Conservation (phyloP, 192 early-diverging fungal species). For the Bifiguratus adelaidae region DNA sequence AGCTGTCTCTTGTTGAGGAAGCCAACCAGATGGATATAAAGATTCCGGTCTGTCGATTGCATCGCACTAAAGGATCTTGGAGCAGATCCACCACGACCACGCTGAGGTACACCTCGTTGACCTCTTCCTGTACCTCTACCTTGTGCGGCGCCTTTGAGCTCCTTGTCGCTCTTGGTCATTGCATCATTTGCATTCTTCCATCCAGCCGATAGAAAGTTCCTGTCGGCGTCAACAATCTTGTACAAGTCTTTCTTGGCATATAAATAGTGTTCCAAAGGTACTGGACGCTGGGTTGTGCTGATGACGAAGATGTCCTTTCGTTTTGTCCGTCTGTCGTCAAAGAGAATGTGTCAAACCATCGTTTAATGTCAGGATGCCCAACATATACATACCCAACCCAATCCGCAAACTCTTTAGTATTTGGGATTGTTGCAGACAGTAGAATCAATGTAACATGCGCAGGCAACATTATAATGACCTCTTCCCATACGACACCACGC, state of each 20-base stretch:
- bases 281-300: constrained; percentile 82
- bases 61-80: not conserved
- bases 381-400: constrained; percentile 77
- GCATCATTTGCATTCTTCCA: constrained; percentile 71
- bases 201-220: constrained; percentile 5
- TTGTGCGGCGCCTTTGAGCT: constrained; percentile 21
- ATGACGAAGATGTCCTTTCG: constrained; percentile 97
- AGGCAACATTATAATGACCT: constrained; percentile 98
- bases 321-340: constrained; percentile 68
- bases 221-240: constrained; percentile 82
- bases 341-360: not conserved
- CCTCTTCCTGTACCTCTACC: constrained; percentile 23
- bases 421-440: constrained; percentile 94
- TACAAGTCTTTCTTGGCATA: constrained; percentile 78
- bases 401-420: constrained; percentile 97
- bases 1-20: constrained; percentile 64
- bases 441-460: constrained; percentile 91
- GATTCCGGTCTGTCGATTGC: constrained; percentile 50
- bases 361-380: not conserved
- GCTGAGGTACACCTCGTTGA: constrained; percentile 31
- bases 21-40: constrained; percentile 74
- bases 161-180: constrained; percentile 49
- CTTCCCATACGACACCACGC: constrained; percentile 98
- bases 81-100: constrained; percentile 26
- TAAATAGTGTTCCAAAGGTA: constrained; percentile 91